Base-by-base conservation (phyloP, 2,329 filamentous ascomycete genomes). In the Fusarium pseudograminearum region DNA sequence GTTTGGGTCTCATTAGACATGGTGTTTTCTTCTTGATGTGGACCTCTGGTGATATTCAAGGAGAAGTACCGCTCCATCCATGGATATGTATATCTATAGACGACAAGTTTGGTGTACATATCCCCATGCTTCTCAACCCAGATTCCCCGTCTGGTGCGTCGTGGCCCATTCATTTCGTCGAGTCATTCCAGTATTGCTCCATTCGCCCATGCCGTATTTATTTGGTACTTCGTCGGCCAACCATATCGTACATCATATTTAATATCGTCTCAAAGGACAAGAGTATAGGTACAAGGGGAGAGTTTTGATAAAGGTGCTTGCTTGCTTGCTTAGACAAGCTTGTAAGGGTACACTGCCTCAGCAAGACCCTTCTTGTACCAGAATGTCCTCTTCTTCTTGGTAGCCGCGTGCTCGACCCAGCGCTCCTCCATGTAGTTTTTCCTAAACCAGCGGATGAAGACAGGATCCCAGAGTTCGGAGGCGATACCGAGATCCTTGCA, bases 401-500 rank as follows among this genome's bases (percentile, higher is more conserved):
- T 97, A 18, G 86, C 83, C 44, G 88, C 83, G 82, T 99, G 94
- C 85, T 98, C 96, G 44, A 95, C 95, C 88, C 95, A 97, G 34
- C 90, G 85, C 84, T 98, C 92, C 74, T 90, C 89, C 58, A 90
- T 90, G 76, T 92, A 83, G 73, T 90, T 83, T 74, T 89, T 89
- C 84, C 92, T 92, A 83, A 93, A 99, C 73, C 87, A 88, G 74
- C 92, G 89, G 71, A 98, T 93, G 82, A 92, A 99, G 57, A 92
- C 85, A 36, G 96, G 96, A 82, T 99, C 96, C 96, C 96, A 99
- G 22, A 99, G 87, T 81, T 99, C 96, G 70, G 91, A 94, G 3
- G 93, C 96, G 70, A 99, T 92, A 36, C 96, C 96, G 33, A 99
- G 83, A 80, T 99, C 96, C 83, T 99, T 99, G 85, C 96, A 98